Conservation (phyloP, 2,329 filamentous ascomycete species). For the Drechslerella dactyloides region DNA sequence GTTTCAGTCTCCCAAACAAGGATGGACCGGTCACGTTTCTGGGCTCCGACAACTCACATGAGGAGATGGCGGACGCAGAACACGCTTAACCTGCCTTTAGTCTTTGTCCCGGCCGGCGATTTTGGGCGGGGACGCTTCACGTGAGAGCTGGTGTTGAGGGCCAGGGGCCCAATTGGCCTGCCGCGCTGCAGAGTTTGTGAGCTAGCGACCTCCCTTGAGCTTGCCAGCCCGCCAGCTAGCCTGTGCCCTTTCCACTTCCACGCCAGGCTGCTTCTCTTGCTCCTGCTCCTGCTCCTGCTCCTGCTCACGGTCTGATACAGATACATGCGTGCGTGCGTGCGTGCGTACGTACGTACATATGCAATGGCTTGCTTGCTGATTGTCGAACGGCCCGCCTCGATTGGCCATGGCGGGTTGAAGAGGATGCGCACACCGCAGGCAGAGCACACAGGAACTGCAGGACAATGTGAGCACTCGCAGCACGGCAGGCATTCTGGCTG, state of each 20-base stretch:
- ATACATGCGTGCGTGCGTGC: not conserved
- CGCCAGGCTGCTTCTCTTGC: not conserved
- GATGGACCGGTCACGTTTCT: constrained; percentile 51
- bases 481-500: too few species aligned
- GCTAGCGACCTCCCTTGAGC: constrained; percentile 7
- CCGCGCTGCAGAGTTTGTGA: constrained; percentile 26
- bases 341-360: constrained; percentile 16
- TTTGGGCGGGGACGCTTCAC: constrained; percentile 49
- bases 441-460: constrained; percentile 4
- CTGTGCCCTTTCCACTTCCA: too few species aligned
- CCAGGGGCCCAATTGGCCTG: constrained; percentile 49
- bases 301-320: too few species aligned
- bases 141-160: constrained; percentile 40
- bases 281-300: too few species aligned
- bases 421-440: not conserved
- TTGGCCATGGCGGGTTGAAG: not conserved
- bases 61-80: constrained; percentile 51
- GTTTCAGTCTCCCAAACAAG: constrained; percentile 51
- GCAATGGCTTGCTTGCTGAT: constrained; percentile 25
- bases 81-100: constrained; percentile 49
- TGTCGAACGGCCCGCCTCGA: constrained; percentile 3
- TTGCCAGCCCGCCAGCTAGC: not conserved
- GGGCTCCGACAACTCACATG: constrained; percentile 51
- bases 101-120: constrained; percentile 43
- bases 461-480: not conserved